These are phyloP conservation scores for Lachnellula hyalina DNA, from an alignment of 2,329 filamentous ascomycete species.

Conservation along the genomic window DNA sequence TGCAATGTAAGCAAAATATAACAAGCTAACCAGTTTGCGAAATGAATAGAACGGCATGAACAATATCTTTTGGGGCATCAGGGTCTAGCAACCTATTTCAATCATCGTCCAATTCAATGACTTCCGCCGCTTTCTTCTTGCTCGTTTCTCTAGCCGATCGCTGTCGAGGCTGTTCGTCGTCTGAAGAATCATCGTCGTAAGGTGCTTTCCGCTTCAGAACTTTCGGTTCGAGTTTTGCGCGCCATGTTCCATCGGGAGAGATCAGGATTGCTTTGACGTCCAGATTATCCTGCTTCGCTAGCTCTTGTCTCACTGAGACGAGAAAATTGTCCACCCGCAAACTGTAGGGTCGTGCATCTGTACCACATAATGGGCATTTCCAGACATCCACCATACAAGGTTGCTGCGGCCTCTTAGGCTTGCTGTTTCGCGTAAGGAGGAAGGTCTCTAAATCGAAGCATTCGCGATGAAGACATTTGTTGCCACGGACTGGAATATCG, in stretches of 20 bases:
- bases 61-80: neutral
- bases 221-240: constrained; percentile 38
- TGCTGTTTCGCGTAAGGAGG: constrained; percentile 55
- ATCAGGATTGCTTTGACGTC: constrained; percentile 58
- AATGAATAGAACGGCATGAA: too few relatives aligned
- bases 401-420: constrained; percentile 42
- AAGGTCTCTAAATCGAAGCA: constrained; percentile 88
- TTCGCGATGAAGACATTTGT: constrained; percentile 68
- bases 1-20: neutral
- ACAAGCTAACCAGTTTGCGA: neutral
- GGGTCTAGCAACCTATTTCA: constrained; percentile 1
- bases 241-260: constrained; percentile 61
- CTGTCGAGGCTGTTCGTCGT: constrained; percentile 3
- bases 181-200: constrained; percentile 14
- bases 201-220: constrained; percentile 14
- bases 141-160: neutral
- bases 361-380: constrained; percentile 79
- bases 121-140: constrained; percentile 13
- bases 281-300: constrained; percentile 46
- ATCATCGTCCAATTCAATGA: constrained; percentile 28
- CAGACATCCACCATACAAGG: constrained; percentile 64
- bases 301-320: constrained; percentile 49
- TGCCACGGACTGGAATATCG: constrained; percentile 65
- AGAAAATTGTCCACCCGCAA: constrained; percentile 74
- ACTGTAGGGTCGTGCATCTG: constrained; percentile 68